A percentile compares a stretch with the other conserved stretches of the same genome.
Evolutionary conservation across 768 basidiomycete genomes (phyloP).

Genomic region (Tricholoma sp.): DNA sequence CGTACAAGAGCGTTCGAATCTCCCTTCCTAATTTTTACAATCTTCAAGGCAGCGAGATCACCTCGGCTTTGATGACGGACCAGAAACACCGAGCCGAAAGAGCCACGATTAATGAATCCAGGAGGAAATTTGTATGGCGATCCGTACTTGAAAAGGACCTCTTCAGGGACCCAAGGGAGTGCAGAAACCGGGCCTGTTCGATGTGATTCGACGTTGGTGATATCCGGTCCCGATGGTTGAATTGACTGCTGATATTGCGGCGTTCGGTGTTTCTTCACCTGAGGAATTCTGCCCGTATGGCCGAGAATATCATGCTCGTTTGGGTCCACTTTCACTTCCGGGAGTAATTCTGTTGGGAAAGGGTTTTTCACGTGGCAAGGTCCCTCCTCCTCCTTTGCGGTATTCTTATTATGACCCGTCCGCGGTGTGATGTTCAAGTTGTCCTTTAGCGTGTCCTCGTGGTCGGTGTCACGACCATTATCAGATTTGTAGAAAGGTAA

Average conservation of each 20-base stretch:
- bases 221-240: background rate
- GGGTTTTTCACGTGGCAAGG: background rate
- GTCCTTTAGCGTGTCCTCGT: background rate
- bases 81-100: background rate
- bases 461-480: background rate
- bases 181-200: background rate
- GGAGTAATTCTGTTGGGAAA: background rate
- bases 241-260: background rate
- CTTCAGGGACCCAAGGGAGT: background rate
- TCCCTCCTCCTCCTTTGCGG: background rate
- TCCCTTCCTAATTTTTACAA: background rate
- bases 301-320: background rate
- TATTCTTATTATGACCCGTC: background rate
- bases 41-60: background rate
- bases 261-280: background rate
- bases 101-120: background rate
- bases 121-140: background rate
- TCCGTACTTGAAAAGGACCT: background rate
- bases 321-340: background rate
- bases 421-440: background rate
- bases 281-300: background rate
- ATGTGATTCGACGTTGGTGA: background rate
- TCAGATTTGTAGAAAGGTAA: background rate
- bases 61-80: background rate
- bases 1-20: background rate